Evolutionary conservation across 495 filamentous ascomycete genomes (phyloP), one percentile per base, ranked within the genome.

Genomic region (Platismatia glauca): DNA sequence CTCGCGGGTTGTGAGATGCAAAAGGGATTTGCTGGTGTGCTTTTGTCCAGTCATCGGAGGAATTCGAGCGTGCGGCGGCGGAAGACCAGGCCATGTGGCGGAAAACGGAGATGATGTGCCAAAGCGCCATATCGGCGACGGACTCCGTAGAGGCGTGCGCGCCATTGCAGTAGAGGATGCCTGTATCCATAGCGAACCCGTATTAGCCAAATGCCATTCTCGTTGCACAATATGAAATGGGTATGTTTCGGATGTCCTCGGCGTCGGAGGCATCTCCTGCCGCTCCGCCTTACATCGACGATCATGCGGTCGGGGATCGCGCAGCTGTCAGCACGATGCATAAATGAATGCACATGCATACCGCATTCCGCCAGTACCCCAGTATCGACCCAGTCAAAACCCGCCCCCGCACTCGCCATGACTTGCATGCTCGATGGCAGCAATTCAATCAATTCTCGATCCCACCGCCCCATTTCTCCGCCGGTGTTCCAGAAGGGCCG

Each of bases 401-500:
- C 88, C 18, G 88, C 85, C 16, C 87, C 89, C 5, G 89, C 87
- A 64, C 82, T 85, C 20, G 88, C 86, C 72, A 84, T 88, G 3
- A 90, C 81, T 69, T 79, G 84, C 64, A 88, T 84, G 7, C 79
- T 81, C 31, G 75, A 66, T 0, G 88, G 89, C 16, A 92, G 75
- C 38, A 89, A 69, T 6, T 75, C 71, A 39, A 91, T 85, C 50
- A 90, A 72, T 70, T 91, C 88, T 38, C 75, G 73, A 69, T 91
- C 87, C 89, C 89, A 92, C 55, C 76, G 73, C 18, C 86, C 86
- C 87, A 91, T 89, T 74, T 90, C 88, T 15, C 85, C 85, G 11
- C 88, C 88, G 0, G 84, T 89, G 58, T 87, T 87, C 88, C 87
- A 91, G 69, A 88, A 90, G 1, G 88, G 88, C 24, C 88, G 79